phyloP scores from a whole-genome alignment of 2,329 filamentous ascomycete genomes.

The Arthroderma sp. region DNA sequence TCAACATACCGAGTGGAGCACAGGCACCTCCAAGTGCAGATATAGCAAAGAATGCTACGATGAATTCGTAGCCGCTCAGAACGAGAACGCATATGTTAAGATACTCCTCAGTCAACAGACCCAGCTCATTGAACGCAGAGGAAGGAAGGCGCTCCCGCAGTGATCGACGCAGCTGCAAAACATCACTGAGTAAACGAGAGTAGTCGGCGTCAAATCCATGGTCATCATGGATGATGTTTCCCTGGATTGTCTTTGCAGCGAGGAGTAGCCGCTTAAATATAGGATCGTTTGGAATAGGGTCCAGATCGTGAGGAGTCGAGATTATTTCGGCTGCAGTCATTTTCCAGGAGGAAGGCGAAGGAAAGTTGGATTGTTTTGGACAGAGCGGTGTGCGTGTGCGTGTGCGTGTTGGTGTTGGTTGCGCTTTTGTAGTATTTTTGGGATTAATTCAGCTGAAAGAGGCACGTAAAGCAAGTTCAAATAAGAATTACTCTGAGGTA shows the following conservation, averaged over 20 bases:
- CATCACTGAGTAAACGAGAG: slow-evolving; percentile 32
- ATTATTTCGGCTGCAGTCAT: no score
- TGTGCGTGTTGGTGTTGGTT: no score
- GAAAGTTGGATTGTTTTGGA: no score
- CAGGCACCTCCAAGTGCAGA: slow-evolving; percentile 36
- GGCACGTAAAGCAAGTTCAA: no score
- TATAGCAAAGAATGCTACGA: slow-evolving; percentile 34
- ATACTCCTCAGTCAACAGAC: slow-evolving; percentile 24
- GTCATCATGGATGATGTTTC: slow-evolving; percentile 6
- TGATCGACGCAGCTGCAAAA: slow-evolving; percentile 29
- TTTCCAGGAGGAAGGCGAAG: no score
- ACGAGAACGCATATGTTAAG: slow-evolving; percentile 29
- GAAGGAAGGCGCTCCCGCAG: slow-evolving; percentile 18
- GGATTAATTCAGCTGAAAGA: no score
- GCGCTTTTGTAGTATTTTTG: no score
- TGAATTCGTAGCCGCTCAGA: slow-evolving; percentile 35
- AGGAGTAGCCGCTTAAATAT: slow-evolving; percentile 4
- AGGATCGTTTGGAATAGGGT: slow-evolving; percentile 7
- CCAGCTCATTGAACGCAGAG: slow-evolving; percentile 20
- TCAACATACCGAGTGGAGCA: slow-evolving; percentile 25
- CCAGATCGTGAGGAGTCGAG: no score
- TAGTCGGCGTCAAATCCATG: slow-evolving; percentile 19
- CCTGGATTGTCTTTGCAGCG: not conserved
- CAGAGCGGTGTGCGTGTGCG: no score
- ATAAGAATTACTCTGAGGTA: no score